Base-by-base conservation (phyloP, 2,329 filamentous ascomycete species). In the Ophiostoma piceae region DNA sequence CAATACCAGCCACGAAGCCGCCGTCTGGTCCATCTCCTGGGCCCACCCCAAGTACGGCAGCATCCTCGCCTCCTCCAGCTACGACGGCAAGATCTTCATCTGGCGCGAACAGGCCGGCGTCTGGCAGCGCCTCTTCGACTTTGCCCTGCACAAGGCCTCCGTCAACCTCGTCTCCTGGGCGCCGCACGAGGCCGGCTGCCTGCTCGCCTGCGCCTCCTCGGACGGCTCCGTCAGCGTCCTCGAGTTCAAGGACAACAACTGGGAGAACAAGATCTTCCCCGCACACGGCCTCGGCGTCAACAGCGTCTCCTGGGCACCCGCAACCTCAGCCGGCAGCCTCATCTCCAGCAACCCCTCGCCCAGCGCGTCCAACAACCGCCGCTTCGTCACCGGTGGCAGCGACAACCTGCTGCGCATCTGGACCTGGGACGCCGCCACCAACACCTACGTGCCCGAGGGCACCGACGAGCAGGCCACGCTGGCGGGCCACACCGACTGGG, bases 1-100 rank as follows among this genome's bases (percentile, higher is more conserved):
- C 14, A 16, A 29, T 37, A 70, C 32, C 22, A 96, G 94, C 74
- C 95, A 99, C 79, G 95, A 99, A 80, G 94, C 94, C 73, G 93
- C 95, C 47, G 94, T 99, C 71, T 99, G 95, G 95, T 96, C 92
- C 79, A 92, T 98, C 71, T 91, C 94, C 76, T 99, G 95, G 95
- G 94, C 94, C 67, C 95, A 99, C 78, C 95, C 95, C 73, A 98
- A 99, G 79, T 98, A 96, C 80, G 95, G 95, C 82, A 97, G 94
- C 79, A 97, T 99, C 78, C 90, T 99, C 72, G 95, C 95, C 70
- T 96, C 92, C 73, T 92, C 93, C 68, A 92, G 92, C 74, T 99
- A 97, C 83, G 95, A 99, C 80, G 95, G 94, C 80, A 97, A 97
- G 81, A 94, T 99, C 74, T 89, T 98, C 79, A 96, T 99, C 84